Base-by-base conservation (phyloP, 768 basidiomycete species). In the Baorangia bicolor region DNA sequence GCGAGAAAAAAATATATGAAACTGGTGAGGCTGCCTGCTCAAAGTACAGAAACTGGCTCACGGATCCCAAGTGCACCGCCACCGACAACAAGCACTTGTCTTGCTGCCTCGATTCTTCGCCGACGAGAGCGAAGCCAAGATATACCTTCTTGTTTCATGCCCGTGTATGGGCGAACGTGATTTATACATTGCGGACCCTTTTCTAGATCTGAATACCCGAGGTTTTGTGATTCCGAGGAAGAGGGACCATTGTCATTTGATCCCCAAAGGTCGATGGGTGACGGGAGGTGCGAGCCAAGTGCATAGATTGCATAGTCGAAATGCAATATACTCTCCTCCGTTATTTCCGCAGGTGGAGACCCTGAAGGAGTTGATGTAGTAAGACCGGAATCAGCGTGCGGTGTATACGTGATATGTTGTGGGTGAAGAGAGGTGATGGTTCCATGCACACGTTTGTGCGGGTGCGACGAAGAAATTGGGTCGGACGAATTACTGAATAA, bases 11-110 rank as follows among this genome's bases (percentile, higher is more conserved):
- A 10, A 7, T 8, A 27, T 23, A 51, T 27, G 39, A 53, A 21
- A 54, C 25, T 10, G 4, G 31, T 25, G 39, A 40, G 34, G 1
- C 25, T 13, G 8, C 16, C 20, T n/a, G 34, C 18, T 37, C 2
- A 34, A 28, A 23, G 16, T 7, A 37, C 4, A 2, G 30, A 39
- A 39, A 28, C 21, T 25, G 27, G 77, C 83, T 61, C 65, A 87
- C 86, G 85, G 27, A 90, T 82, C 4, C 88, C 88, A 10, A 90
- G 78, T 1, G 88, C 85, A 1, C 89, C 88, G 12, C 86, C 88
- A 2, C 89, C 88, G 3, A 89, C 79, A 14, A 90, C 78, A 8
- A 89, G 77, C 4, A 90, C 76, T 39, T 76, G 80, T 1, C 67
- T 70, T 0, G 84, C 77, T 3, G 65, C 69, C 49, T 78, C 70